Conservation (phyloP, 495 filamentous ascomycete species). For the Lepraria neglecta region DNA sequence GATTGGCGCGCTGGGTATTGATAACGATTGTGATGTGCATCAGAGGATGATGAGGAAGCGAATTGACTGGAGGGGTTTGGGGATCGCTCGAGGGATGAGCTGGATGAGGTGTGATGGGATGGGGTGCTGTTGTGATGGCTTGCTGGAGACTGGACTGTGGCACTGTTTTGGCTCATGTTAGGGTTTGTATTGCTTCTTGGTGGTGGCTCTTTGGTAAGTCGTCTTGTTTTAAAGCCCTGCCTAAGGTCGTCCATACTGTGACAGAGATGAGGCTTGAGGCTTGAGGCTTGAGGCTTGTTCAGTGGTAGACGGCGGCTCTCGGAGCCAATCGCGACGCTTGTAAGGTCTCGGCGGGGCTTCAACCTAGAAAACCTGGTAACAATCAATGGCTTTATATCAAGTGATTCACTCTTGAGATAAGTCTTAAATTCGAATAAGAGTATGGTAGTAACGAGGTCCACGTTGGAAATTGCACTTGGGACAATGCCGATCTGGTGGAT, state of each 20-base stretch:
- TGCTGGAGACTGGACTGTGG: constrained; percentile 42
- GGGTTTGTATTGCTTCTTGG: constrained; percentile 10
- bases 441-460: neutral
- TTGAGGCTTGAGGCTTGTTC: constrained; percentile 9
- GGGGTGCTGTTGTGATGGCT: constrained; percentile 37
- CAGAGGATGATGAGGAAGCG: constrained; percentile 34
- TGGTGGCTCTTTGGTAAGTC: constrained; percentile 28
- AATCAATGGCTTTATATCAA: no score
- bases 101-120: constrained; percentile 48
- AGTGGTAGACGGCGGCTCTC: neutral
- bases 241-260: constrained; percentile 19
- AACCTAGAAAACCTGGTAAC: neutral
- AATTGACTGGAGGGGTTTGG: constrained; percentile 39
- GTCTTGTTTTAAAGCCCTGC: constrained; percentile 17
- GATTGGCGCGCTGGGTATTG: constrained; percentile 35
- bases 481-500: constrained; percentile 11
- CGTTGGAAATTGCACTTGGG: neutral
- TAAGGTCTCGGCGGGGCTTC: constrained; percentile 1
- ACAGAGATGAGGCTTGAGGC: constrained; percentile 12
- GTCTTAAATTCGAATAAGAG: no score
- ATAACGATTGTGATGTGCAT: constrained; percentile 35
- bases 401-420: no score
- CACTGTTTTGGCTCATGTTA: constrained; percentile 40
- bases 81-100: constrained; percentile 46
- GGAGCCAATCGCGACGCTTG: constrained; percentile 11